Percentiles rank a stretch among this genome's conserved stretches.
phyloP scores from a whole-genome alignment of 2,329 filamentous ascomycete species.

The Metarhizium sp. region DNA sequence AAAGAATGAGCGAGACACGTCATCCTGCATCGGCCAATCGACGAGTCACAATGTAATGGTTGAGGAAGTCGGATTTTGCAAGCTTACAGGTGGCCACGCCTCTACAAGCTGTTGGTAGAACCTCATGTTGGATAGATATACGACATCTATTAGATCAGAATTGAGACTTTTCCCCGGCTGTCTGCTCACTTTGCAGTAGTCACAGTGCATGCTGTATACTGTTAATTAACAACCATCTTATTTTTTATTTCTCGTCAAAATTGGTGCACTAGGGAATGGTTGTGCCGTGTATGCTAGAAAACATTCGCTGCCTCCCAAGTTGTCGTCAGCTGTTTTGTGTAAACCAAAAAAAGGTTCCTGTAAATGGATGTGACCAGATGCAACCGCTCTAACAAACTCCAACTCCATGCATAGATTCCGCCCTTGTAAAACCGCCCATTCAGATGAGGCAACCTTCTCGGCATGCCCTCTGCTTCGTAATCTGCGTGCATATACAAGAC shows the following conservation, averaged over 20 bases:
- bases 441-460: neutral
- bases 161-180: neutral
- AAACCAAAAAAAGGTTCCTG: neutral
- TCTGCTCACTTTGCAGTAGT: too few relatives aligned
- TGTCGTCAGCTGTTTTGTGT: neutral
- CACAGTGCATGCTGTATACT: too few relatives aligned
- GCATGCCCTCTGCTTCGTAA: neutral
- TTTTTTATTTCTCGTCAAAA: neutral
- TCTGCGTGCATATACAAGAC: neutral
- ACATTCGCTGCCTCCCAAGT: neutral
- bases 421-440: neutral
- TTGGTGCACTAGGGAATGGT: neutral
- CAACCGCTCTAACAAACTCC: neutral
- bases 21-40: too few relatives aligned
- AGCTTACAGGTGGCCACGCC: too few relatives aligned
- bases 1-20: too few relatives aligned
- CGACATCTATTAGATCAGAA: neutral
- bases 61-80: too few relatives aligned
- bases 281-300: neutral
- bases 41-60: too few relatives aligned
- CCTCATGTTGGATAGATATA: neutral
- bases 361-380: neutral
- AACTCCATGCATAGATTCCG: neutral
- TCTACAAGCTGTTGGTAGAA: neutral
- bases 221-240: too few relatives aligned